Conservation (phyloP, 1,284 basidiomycete genomes). For the Golubevia pallescens region DNA sequence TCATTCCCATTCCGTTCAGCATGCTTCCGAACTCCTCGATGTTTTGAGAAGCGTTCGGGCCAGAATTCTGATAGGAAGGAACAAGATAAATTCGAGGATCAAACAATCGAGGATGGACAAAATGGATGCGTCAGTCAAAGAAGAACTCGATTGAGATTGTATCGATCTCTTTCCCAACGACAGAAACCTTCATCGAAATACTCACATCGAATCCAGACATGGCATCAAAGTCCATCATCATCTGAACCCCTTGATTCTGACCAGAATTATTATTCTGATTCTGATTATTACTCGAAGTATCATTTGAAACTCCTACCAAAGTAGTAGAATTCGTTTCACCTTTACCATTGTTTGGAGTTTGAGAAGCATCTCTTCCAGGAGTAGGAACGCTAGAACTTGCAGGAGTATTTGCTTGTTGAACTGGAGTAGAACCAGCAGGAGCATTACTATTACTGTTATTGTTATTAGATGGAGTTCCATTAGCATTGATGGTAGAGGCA, state of each 20-base stretch:
- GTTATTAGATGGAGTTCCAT: conserved; percentile 18
- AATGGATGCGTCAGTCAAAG: conserved; percentile 18
- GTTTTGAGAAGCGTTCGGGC: conserved; percentile 7
- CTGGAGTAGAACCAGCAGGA: conserved; percentile 26
- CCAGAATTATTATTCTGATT: conserved; percentile 21
- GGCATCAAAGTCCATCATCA: conserved; percentile 18
- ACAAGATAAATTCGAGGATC: no score
- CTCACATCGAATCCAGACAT: conserved; percentile 12
- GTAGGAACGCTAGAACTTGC: conserved; percentile 31
- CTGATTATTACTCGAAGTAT: conserved; percentile 4
- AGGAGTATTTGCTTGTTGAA: conserved; percentile 28
- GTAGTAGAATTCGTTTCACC: no score
- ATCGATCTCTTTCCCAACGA: conserved; percentile 12
- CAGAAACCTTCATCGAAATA: conserved; percentile 6
- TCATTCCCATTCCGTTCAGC: conserved; percentile 50
- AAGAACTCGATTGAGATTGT: no score
- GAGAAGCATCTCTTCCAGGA: conserved; percentile 24
- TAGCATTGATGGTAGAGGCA: conserved; percentile 29
- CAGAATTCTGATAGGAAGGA: conserved; percentile 1
- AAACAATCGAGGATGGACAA: no score
- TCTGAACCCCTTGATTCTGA: conserved; percentile 17
- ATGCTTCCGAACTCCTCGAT: conserved; percentile 46
- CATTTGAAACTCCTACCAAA: conserved; percentile 4
- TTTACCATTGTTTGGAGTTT: no score
- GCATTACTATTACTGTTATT: conserved; percentile 15